A percentile compares a stretch with the other conserved stretches of the same genome.
These are phyloP conservation scores for Eurotiales sp. DNA, from an alignment of 2,329 filamentous ascomycete genomes.

Conservation along the genomic window DNA sequence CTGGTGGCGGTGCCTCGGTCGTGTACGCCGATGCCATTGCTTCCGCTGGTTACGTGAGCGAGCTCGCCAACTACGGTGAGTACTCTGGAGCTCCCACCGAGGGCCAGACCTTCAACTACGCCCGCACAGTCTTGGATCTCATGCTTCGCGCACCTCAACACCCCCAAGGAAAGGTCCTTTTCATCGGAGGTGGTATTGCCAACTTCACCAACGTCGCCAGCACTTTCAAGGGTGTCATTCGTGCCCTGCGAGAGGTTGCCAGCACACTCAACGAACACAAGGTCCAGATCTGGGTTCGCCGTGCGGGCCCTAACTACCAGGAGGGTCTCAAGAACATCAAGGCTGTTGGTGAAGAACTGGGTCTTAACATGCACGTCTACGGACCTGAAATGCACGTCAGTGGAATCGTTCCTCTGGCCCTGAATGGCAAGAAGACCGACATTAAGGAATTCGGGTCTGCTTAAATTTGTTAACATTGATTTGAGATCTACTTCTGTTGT, in stretches of 20 bases:
- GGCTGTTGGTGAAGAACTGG: conserved; percentile 87
- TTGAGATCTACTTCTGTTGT: background rate
- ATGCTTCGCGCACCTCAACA: conserved; percentile 87
- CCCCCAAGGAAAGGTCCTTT: conserved; percentile 94
- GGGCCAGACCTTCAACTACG: conserved; percentile 99
- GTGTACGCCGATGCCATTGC: conserved; percentile 99
- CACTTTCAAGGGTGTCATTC: conserved; percentile 99
- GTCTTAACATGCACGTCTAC: conserved; percentile 89
- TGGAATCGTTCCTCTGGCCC: conserved; percentile 90
- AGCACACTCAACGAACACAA: conserved; percentile 90
- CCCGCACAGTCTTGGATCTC: conserved; percentile 91
- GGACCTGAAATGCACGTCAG: conserved; percentile 83
- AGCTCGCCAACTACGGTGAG: conserved; percentile 99
- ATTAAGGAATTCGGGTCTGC: conserved; percentile 57
- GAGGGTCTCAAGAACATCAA: conserved; percentile 99
- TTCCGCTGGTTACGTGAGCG: conserved; percentile 87
- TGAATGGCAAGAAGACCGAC: conserved; percentile 60
- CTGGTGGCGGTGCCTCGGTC: conserved; percentile 98
- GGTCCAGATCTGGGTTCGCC: conserved; percentile 92
- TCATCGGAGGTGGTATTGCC: conserved; percentile 99
- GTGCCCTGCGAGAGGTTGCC: conserved; percentile 86
- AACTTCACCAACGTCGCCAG: conserved; percentile 99
- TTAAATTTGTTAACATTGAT: conserved; percentile 7
- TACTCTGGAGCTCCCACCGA: conserved; percentile 99
- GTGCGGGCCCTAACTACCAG: conserved; percentile 96